These are phyloP conservation scores for Talaromyces piceae DNA, from an alignment of 2,329 filamentous ascomycete species.

Conservation along the genomic window DNA sequence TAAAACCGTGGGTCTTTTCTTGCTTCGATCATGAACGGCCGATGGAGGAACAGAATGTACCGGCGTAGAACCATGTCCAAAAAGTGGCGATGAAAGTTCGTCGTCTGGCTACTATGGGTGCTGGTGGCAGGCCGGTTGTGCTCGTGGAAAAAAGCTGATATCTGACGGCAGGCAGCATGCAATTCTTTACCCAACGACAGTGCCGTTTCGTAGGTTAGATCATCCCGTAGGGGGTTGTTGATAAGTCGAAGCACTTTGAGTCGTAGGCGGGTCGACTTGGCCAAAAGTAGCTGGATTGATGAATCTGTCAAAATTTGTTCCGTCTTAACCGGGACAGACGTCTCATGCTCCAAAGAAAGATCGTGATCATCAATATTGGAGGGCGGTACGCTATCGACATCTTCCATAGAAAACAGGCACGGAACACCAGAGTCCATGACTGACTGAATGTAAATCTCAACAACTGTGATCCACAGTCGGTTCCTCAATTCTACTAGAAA, in stretches of 20 bases:
- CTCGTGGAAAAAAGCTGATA: slow-evolving; percentile 3
- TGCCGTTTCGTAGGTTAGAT: slow-evolving; percentile 7
- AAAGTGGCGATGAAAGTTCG: slow-evolving; percentile 4
- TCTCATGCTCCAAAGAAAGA: slow-evolving; percentile 19
- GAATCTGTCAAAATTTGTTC: slow-evolving; percentile 1
- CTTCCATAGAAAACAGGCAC: slow-evolving; percentile 34
- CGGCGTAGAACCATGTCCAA: slow-evolving; percentile 7
- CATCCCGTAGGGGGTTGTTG: slow-evolving; percentile 11
- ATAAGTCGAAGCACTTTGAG: slow-evolving; percentile 8
- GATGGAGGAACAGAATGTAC: slow-evolving; percentile 7
- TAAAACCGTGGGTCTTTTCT: slow-evolving; percentile 7
- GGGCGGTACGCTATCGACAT: slow-evolving; percentile 44
- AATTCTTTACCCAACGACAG: slow-evolving; percentile 4
- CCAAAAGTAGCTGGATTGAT: slow-evolving; percentile 6
- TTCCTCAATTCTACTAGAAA: slow-evolving; percentile 43
- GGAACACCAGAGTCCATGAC: slow-evolving; percentile 50
- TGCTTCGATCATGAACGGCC: slow-evolving; percentile 9
- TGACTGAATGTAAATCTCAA: slow-evolving; percentile 52
- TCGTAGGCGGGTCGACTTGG: slow-evolving; percentile 1
- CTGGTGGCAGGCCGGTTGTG: neutral
- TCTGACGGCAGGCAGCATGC: neutral
- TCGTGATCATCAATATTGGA: slow-evolving; percentile 47
- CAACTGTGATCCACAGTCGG: slow-evolving; percentile 50
- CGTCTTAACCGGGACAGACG: neutral
- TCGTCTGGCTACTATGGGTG: neutral